Evolutionary conservation across 371 early-diverging fungal species (phyloP).

Genomic region (Mucor plumbeus): DNA sequence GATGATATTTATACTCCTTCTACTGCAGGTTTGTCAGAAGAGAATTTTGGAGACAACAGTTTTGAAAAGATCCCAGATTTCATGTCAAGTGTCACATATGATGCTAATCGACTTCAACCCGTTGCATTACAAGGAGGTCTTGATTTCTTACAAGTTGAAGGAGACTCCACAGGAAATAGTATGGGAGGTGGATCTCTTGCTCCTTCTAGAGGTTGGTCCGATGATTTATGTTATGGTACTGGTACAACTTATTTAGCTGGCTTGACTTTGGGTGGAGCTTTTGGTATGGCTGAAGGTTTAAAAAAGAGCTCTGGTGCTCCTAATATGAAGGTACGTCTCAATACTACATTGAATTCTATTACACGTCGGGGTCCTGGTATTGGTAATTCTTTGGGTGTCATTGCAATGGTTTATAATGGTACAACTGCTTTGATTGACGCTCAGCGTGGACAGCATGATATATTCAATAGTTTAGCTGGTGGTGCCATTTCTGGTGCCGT

Average conservation of each 20-base stretch:
- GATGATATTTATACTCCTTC: constrained; percentile 45
- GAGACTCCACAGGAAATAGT: constrained; percentile 26
- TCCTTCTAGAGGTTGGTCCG: constrained; percentile 82
- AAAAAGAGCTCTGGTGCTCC: constrained; percentile 61
- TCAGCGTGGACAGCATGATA: constrained; percentile 68
- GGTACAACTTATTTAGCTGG: constrained; percentile 83
- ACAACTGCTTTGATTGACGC: constrained; percentile 72
- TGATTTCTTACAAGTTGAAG: constrained; percentile 64
- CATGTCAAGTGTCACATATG: constrained; percentile 54
- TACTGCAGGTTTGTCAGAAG: constrained; percentile 15
- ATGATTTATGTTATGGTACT: constrained; percentile 89
- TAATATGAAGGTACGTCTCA: constrained; percentile 76
- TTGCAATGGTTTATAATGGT: constrained; percentile 84
- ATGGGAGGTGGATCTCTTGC: constrained; percentile 55
- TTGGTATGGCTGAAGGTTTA: constrained; percentile 81
- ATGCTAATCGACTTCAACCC: constrained; percentile 62
- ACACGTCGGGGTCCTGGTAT: constrained; percentile 89
- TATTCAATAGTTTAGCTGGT: constrained; percentile 70
- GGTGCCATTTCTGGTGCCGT: constrained; percentile 80
- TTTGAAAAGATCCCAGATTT: constrained; percentile 63
- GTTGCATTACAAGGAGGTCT: constrained; percentile 65
- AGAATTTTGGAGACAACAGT: constrained; percentile 40
- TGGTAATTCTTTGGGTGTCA: constrained; percentile 83
- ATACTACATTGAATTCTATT: constrained; percentile 83
- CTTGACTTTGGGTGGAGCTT: constrained; percentile 79